Percentiles rank a stretch among this genome's conserved stretches.
phyloP scores from a whole-genome alignment of 805 yeast genomes.

The Metschnikowia santaceciliae region DNA sequence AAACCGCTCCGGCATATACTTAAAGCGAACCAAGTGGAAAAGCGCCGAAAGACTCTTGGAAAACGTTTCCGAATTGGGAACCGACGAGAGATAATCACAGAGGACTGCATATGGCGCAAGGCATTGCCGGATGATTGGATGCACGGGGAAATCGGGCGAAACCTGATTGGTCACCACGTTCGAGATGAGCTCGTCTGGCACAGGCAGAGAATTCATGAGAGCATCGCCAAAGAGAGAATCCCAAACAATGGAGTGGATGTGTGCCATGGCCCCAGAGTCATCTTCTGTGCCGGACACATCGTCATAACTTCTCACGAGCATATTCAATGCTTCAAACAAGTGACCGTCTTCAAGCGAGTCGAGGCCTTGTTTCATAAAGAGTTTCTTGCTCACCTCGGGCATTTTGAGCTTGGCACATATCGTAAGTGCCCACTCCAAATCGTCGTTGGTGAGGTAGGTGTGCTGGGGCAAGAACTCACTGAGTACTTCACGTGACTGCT shows the following conservation, averaged over 20 bases:
- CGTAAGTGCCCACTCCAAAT: slow-evolving; percentile 73
- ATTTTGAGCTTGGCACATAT: slow-evolving; percentile 66
- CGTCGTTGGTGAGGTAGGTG: slow-evolving; percentile 64
- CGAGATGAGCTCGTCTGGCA: slow-evolving; percentile 55
- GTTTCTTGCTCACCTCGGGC: slow-evolving; percentile 51
- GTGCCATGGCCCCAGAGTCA: slow-evolving; percentile 34
- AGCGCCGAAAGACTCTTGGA: slow-evolving; percentile 40
- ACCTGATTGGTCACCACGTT: slow-evolving; percentile 40
- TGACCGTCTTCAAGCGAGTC: slow-evolving; percentile 51
- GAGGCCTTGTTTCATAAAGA: slow-evolving; percentile 49
- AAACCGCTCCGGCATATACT: slow-evolving; percentile 44
- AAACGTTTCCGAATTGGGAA: slow-evolving; percentile 5
- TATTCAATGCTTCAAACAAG: slow-evolving; percentile 57
- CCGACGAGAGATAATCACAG: slow-evolving; percentile 43
- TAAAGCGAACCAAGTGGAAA: slow-evolving; percentile 44
- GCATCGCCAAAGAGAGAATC: slow-evolving; percentile 57
- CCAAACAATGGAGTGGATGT: slow-evolving; percentile 53
- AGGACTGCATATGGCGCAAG: slow-evolving; percentile 69
- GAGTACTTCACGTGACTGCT: slow-evolving; percentile 34
- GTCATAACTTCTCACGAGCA: slow-evolving; percentile 63
- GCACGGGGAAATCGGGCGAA: slow-evolving; percentile 33
- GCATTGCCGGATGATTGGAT: slow-evolving; percentile 62
- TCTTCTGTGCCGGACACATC: slow-evolving; percentile 13
- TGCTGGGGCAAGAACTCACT: slow-evolving; percentile 58
- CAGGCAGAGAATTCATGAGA: slow-evolving; percentile 47